phyloP scores from a whole-genome alignment of 1,284 basidiomycete genomes.

The Apiotrichum domesticum region DNA sequence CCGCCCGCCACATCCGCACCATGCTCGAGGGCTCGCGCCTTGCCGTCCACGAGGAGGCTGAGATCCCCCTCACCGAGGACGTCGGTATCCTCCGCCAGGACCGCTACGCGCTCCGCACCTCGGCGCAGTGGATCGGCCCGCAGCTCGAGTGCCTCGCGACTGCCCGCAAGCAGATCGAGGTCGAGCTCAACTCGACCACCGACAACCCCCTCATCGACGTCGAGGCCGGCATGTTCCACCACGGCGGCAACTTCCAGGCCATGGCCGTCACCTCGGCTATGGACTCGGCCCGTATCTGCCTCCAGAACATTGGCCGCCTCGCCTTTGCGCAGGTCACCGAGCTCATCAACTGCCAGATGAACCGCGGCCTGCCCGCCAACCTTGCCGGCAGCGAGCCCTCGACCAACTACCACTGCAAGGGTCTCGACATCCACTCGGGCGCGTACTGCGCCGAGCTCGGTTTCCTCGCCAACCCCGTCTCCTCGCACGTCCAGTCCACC shows the following conservation, averaged over 20 bases:
- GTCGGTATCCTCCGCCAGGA: conserved; percentile 18
- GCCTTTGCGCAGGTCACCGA: conserved; percentile 19
- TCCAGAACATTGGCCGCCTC: conserved; percentile 20
- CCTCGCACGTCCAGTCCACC: conserved; percentile 16
- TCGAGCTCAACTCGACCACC: conserved; percentile 20
- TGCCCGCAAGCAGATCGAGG: conserved; percentile 16
- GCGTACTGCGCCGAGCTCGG: conserved; percentile 21
- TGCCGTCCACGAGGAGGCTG: conserved; percentile 15
- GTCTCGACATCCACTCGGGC: conserved; percentile 19
- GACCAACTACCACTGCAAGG: conserved; percentile 24
- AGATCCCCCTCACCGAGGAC: conserved; percentile 12
- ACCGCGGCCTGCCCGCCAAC: conserved; percentile 18
- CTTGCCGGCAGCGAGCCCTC: conserved; percentile 15
- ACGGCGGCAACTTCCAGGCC: conserved; percentile 23
- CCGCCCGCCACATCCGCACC: conserved; percentile 13
- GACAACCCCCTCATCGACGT: conserved; percentile 21
- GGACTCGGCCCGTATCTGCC: conserved; percentile 15
- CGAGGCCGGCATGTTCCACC: conserved; percentile 16
- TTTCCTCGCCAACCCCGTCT: conserved; percentile 19
- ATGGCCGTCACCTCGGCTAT: conserved; percentile 17
- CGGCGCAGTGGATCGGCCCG: conserved; percentile 18
- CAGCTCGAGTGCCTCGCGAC: conserved; percentile 18
- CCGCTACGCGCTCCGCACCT: conserved; percentile 18
- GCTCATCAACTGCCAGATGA: conserved; percentile 22
- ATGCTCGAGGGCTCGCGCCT: conserved; percentile 16